Evolutionary conservation across 495 filamentous ascomycete genomes (phyloP), one percentile per base, ranked within the genome.

Genomic region (Aspergillus ellipticus): DNA sequence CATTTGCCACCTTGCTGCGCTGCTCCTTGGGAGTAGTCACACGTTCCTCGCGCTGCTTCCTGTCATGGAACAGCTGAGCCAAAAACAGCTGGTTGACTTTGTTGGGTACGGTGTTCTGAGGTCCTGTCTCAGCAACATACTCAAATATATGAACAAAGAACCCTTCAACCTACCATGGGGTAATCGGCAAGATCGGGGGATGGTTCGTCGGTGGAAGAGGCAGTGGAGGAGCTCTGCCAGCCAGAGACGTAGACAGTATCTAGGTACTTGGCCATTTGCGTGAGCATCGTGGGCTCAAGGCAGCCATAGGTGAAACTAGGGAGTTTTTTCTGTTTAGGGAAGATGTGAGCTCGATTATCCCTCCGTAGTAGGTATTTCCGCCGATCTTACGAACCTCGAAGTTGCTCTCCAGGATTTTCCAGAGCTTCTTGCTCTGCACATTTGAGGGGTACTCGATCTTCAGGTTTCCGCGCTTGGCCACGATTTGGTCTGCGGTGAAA

Each of bases 191-290:
- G 84, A 87, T 98, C 94, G 49, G 94, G 94, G 39, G 92, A 95
- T 17, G 94, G 94, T 74, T 98, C 94, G 62, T 98, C 89, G 9
- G 90, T 89, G 1, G 91, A 84, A 19, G 92, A 96, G 35, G 94
- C 94, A 3, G 94, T 98, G 26, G 91, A 95, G 2, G 93, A 97
- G 66, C 89, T 97, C 74, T 98, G 95, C 94, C 94, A 98, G 59
- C 94, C 94, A 35, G 93, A 96, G 51, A 98, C 92, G 66, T 98
- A 98, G 69, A 98, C 90, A 35, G 95, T 98, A 68, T 98, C 94
- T 50, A 97, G 82, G 73, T 94, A 97, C 73, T 97, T 96, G 63
- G 92, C 93, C 94, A 98, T 98, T 71, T 98, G 94, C 19, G 95
- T 97, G 65, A 98, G 81, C 89, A 96, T 96, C 5, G 95, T 96